A percentile compares a stretch with the other conserved stretches of the same genome.
Evolutionary conservation across 805 yeast species (phyloP).

Genomic region (Cyberlindnera suaveolens): DNA sequence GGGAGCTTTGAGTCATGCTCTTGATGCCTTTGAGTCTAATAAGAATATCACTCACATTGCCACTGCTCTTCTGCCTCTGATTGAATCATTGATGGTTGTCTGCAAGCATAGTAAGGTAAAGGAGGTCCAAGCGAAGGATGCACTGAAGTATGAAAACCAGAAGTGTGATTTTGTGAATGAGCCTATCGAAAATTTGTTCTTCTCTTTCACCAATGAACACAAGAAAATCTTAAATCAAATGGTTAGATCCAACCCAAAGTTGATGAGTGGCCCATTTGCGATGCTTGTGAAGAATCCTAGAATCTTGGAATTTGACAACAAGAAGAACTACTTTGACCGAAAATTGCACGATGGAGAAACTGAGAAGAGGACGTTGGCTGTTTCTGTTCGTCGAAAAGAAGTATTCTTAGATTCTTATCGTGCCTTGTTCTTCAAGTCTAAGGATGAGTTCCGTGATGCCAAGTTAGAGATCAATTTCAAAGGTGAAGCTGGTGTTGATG

Average conservation of each 20-base stretch:
- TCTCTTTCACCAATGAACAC: conserved; percentile 84
- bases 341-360: conserved; percentile 49
- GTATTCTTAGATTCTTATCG: conserved; percentile 90
- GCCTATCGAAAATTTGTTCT: conserved; percentile 73
- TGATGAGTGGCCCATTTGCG: conserved; percentile 94
- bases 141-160: conserved; percentile 53
- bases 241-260: conserved; percentile 84
- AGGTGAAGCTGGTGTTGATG: conserved; percentile 96
- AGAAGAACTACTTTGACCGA: conserved; percentile 76
- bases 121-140: conserved; percentile 49
- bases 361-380: conserved; percentile 42
- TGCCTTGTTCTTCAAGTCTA: conserved; percentile 69
- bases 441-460: conserved; percentile 64
- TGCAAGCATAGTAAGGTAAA: conserved; percentile 76
- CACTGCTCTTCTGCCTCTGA: conserved; percentile 74
- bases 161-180: conserved; percentile 64
- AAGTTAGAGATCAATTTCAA: conserved; percentile 77
- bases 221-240: conserved; percentile 82
- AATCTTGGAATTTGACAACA: conserved; percentile 91
- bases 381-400: conserved; percentile 78
- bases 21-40: conserved; percentile 55
- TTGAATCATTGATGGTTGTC: conserved; percentile 94
- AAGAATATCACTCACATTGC: conserved; percentile 58
- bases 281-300: conserved; percentile 82
- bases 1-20: conserved; percentile 75